Conservation (phyloP, 2,329 filamentous ascomycete genomes). For the Bipolaris cookei region DNA sequence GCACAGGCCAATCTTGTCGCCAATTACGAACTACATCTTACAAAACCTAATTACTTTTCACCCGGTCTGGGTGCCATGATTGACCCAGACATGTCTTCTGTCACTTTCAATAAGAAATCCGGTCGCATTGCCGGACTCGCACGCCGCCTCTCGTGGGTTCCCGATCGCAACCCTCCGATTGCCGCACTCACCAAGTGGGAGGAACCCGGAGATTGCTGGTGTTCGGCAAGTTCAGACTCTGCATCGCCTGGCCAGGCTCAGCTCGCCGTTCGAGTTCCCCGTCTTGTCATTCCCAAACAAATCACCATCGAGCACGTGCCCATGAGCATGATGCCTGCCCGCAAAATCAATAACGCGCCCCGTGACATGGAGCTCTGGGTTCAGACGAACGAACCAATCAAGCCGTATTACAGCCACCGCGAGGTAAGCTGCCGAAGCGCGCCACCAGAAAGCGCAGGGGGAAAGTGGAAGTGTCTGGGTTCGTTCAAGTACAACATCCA, state of each 20-base stretch:
- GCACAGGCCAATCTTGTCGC: constrained; percentile 41
- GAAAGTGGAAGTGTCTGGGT: constrained; percentile 51
- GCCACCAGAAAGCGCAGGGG: constrained; percentile 8
- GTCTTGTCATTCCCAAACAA: constrained; percentile 47
- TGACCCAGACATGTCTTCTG: constrained; percentile 66
- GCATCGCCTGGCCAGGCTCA: constrained; percentile 63
- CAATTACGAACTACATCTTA: constrained; percentile 42
- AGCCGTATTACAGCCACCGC: constrained; percentile 27
- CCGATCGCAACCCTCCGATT: constrained; percentile 51
- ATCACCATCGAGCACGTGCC: constrained; percentile 58
- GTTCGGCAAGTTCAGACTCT: constrained; percentile 60
- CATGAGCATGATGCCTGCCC: constrained; percentile 41
- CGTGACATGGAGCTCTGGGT: constrained; percentile 56
- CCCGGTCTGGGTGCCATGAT: constrained; percentile 69
- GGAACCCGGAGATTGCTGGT: constrained; percentile 89
- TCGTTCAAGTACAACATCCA: constrained; percentile 52
- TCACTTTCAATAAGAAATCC: constrained; percentile 43
- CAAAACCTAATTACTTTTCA: constrained; percentile 74
- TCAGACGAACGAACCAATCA: constrained; percentile 37
- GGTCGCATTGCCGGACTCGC: constrained; percentile 8
- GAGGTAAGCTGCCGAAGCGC: constrained; percentile 21
- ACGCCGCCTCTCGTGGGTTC: constrained; percentile 24
- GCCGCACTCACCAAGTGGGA: constrained; percentile 72
- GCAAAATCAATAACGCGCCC: constrained; percentile 52
- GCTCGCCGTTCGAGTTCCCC: constrained; percentile 62